phyloP scores from a whole-genome alignment of 768 basidiomycete species.

The Panaeolus papilionaceus region DNA sequence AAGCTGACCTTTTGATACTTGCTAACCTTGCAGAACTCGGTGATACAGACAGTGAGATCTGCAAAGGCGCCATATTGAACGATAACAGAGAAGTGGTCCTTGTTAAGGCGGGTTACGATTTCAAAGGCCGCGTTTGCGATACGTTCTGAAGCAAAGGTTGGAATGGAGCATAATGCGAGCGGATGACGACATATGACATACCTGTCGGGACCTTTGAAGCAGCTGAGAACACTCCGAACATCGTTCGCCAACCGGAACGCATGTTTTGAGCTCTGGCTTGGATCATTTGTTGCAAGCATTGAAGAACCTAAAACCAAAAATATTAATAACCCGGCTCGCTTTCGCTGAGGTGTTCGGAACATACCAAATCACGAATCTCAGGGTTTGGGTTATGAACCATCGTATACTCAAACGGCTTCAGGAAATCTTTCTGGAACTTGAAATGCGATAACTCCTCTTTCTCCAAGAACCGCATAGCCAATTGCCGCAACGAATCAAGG shows the following conservation, averaged over 20 bases:
- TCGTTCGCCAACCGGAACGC: conserved; percentile 98
- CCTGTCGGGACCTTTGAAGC: conserved; percentile 93
- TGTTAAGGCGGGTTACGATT: conserved; percentile 90
- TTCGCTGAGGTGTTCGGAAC: conserved; percentile 11
- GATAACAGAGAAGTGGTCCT: conserved; percentile 89
- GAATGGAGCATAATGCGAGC: not conserved
- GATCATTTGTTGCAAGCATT: conserved; percentile 99
- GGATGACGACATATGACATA: conserved; percentile 35
- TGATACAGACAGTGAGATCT: conserved; percentile 95
- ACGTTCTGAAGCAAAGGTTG: conserved; percentile 61
- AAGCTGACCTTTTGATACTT: conserved; percentile 99
- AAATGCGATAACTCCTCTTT: conserved; percentile 98
- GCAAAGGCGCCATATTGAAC: conserved; percentile 95
- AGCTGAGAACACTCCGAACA: conserved; percentile 98
- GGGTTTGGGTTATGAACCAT: conserved; percentile 97
- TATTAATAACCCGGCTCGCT: not conserved
- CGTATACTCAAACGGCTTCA: conserved; percentile 97
- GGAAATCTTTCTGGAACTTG: conserved; percentile 99
- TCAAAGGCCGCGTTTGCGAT: conserved; percentile 95
- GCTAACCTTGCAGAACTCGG: conserved; percentile 99
- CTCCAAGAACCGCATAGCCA: conserved; percentile 98
- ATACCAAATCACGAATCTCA: conserved; percentile 94
- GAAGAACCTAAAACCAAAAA: conserved; percentile 69
- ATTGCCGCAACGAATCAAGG: conserved; percentile 92
- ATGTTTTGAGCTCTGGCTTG: conserved; percentile 94